Evolutionary conservation across 208 protist genomes (phyloP).

Genomic region (Strigomonas culicis): DNA sequence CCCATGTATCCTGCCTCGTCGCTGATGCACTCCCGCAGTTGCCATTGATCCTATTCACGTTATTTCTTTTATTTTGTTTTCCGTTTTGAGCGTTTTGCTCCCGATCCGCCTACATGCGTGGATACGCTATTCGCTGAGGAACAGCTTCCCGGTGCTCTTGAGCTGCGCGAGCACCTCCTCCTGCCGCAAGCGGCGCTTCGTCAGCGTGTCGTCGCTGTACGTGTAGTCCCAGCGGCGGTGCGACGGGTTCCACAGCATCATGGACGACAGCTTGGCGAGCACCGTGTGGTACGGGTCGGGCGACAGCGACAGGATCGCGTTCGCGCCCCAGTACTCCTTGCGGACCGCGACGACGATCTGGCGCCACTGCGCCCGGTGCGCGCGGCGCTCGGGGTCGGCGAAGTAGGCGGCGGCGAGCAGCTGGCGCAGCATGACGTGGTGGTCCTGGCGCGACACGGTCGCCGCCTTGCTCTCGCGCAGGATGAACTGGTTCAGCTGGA

Average conservation of each 20-base stretch:
- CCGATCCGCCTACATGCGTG: neutral
- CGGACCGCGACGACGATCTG: constrained; percentile 55
- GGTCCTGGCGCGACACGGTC: constrained; percentile 60
- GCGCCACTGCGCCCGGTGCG: constrained; percentile 65
- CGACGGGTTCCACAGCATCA: constrained; percentile 81
- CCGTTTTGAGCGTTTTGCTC: neutral
- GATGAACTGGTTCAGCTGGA: constrained; percentile 73
- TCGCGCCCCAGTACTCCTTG: constrained; percentile 79
- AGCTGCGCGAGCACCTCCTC: constrained; percentile 46
- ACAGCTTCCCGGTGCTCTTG: constrained; percentile 53
- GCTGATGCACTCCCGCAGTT: too few species aligned
- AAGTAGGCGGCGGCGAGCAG: constrained; percentile 70
- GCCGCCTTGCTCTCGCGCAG: constrained; percentile 40
- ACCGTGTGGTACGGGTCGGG: constrained; percentile 85
- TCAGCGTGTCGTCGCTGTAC: constrained; percentile 57
- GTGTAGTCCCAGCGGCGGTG: constrained; percentile 60
- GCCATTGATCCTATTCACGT: too few species aligned
- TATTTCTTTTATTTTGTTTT: neutral
- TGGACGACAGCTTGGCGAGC: constrained; percentile 77
- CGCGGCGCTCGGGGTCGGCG: constrained; percentile 43
- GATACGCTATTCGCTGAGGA: constrained; percentile 22
- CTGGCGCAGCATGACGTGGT: constrained; percentile 84
- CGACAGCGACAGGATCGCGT: constrained; percentile 66
- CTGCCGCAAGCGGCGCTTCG: constrained; percentile 41
- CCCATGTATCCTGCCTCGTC: too few species aligned